A percentile compares a stretch with the other conserved stretches of the same genome.
phyloP scores from a whole-genome alignment of 768 basidiomycete species.

The Leccinum subtestaceum region DNA sequence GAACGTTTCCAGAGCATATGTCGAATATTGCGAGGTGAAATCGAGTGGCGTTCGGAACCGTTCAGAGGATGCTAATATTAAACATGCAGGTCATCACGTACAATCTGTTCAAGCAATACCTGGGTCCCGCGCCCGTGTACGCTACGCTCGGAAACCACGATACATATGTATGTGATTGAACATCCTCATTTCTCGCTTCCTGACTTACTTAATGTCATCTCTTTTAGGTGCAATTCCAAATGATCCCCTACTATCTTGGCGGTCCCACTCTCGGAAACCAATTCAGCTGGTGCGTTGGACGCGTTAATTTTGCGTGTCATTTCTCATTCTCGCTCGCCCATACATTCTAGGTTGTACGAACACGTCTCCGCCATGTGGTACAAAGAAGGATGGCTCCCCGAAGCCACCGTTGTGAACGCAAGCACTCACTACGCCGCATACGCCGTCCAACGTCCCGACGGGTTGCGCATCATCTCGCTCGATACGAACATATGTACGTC shows the following conservation, averaged over 20 bases:
- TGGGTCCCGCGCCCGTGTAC: constrained; percentile 65
- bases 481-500: constrained; percentile 50
- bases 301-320: not conserved
- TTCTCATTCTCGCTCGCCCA: not conserved
- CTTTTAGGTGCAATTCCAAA: constrained; percentile 28
- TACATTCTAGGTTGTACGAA: constrained; percentile 43
- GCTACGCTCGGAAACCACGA: constrained; percentile 75
- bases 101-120: constrained; percentile 54
- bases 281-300: constrained; percentile 40
- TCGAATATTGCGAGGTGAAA: constrained; percentile 57
- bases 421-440: constrained; percentile 48
- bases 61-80: not conserved
- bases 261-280: constrained; percentile 32
- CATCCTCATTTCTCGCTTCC: not conserved
- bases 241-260: constrained; percentile 38
- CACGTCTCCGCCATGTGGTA: constrained; percentile 46
- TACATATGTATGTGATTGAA: constrained; percentile 53
- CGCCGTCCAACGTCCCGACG: constrained; percentile 41
- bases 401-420: constrained; percentile 36
- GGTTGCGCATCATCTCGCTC: constrained; percentile 47
- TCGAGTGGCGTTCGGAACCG: not conserved
- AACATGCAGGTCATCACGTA: constrained; percentile 50
- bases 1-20: constrained; percentile 49
- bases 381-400: constrained; percentile 44
- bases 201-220: not conserved